phyloP scores from a whole-genome alignment of 2,329 filamentous ascomycete species.

The Metarhizium anisopliae region DNA sequence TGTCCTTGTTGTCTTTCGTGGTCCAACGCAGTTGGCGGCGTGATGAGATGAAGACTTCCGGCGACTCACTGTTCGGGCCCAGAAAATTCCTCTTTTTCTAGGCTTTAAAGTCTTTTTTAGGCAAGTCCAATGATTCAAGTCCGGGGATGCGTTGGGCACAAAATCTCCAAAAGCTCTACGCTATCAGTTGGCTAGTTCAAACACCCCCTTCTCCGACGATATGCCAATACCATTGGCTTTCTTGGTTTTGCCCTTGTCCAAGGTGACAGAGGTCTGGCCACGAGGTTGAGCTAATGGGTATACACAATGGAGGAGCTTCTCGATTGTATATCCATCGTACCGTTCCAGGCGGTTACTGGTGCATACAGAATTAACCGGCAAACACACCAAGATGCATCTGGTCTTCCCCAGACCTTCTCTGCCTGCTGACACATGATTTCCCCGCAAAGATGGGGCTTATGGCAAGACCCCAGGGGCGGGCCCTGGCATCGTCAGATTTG shows the following conservation, averaged over 20 bases:
- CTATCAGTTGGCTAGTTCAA: background rate
- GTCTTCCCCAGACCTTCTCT: background rate
- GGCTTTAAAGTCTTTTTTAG: no score
- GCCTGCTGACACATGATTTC: background rate
- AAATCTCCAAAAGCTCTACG: background rate
- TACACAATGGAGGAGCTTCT: background rate
- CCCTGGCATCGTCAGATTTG: background rate
- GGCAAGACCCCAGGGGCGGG: background rate
- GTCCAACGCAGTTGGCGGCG: no score
- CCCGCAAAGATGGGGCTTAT: slow-evolving; percentile 5
- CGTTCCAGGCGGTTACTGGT: background rate
- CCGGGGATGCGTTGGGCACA: background rate
- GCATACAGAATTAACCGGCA: background rate
- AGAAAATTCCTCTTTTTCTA: no score
- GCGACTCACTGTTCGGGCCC: no score
- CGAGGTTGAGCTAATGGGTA: background rate
- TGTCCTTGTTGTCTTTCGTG: no score
- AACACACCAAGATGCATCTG: background rate
- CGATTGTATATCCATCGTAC: background rate
- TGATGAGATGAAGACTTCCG: no score
- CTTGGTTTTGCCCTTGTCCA: background rate
- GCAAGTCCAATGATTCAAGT: no score
- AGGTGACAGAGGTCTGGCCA: background rate
- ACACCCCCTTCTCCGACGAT: background rate
- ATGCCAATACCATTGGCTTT: background rate